Evolutionary conservation across 345 rosid genomes (phyloP).

Genomic region (Garcia nutans): DNA sequence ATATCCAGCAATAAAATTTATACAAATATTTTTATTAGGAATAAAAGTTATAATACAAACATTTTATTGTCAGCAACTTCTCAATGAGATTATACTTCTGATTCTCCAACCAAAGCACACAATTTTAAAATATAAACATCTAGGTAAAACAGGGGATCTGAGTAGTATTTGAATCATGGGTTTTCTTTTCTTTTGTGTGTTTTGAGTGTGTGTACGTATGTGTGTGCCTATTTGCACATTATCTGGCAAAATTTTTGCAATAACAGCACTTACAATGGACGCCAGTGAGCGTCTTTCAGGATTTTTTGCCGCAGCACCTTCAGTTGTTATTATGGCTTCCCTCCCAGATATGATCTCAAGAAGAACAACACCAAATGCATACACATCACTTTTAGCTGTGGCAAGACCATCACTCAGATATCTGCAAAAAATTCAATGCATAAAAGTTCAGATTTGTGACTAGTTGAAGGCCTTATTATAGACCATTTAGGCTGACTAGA

Average conservation of each 20-base stretch:
- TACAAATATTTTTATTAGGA: background rate
- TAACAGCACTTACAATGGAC: conserved; percentile 59
- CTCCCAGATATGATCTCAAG: conserved; percentile 85
- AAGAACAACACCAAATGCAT: conserved; percentile 95
- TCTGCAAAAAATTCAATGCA: conserved; percentile 37
- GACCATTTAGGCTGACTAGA: conserved; percentile 1
- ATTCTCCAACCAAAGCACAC: too few species aligned
- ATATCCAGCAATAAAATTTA: background rate
- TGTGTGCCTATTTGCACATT: background rate
- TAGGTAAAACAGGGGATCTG: background rate
- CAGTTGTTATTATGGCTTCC: conserved; percentile 74
- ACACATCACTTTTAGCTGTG: conserved; percentile 84
- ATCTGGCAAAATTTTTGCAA: conserved; percentile 9
- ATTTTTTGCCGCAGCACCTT: conserved; percentile 55
- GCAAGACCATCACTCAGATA: conserved; percentile 88
- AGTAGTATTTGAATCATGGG: background rate
- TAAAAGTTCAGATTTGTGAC: background rate
- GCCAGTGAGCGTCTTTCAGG: conserved; percentile 84
- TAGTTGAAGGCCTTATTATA: conserved; percentile 9
- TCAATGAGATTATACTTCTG: background rate
- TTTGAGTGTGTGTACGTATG: too few species aligned
- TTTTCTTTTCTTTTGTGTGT: too few species aligned
- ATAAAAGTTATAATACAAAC: background rate
- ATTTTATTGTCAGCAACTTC: background rate
- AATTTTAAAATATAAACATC: background rate